These are phyloP conservation scores for Juglanconis juglandina DNA, from an alignment of 2,329 filamentous ascomycete species.

Conservation along the genomic window DNA sequence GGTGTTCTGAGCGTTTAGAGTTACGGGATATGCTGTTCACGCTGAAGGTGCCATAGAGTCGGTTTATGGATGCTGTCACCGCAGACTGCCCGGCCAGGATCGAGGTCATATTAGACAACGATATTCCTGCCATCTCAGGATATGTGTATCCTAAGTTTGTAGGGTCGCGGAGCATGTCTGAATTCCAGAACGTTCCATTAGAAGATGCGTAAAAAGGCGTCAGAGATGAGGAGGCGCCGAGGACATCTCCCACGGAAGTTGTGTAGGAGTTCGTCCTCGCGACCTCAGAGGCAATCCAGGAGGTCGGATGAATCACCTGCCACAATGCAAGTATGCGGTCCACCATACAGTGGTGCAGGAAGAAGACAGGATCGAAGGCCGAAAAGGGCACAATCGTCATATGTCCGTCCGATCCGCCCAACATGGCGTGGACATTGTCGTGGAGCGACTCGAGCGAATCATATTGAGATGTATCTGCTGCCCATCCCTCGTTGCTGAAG, in stretches of 20 bases:
- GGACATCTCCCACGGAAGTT: conserved; percentile 48
- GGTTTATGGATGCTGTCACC: conserved; percentile 54
- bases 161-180: conserved; percentile 56
- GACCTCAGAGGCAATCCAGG: conserved; percentile 58
- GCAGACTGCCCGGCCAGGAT: conserved; percentile 34
- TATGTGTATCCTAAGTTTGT: conserved; percentile 72
- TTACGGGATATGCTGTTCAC: conserved; percentile 30
- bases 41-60: conserved; percentile 53
- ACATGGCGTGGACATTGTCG: conserved; percentile 58
- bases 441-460: conserved; percentile 67
- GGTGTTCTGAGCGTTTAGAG: conserved; percentile 7
- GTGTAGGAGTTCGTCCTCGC: conserved; percentile 61
- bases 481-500: conserved; percentile 68
- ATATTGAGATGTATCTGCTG: conserved; percentile 43
- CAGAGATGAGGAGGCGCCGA: conserved; percentile 55
- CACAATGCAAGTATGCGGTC: conserved; percentile 75
- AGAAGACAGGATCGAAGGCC: conserved; percentile 77
- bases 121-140: conserved; percentile 51
- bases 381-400: conserved; percentile 70
- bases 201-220: conserved; percentile 63
- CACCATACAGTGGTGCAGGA: conserved; percentile 72
- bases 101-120: conserved; percentile 32
- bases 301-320: conserved; percentile 68
- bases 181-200: conserved; percentile 65
- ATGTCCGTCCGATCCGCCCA: conserved; percentile 59